Conservation (phyloP, 805 yeast genomes). For the Metschnikowia koreensis region DNA sequence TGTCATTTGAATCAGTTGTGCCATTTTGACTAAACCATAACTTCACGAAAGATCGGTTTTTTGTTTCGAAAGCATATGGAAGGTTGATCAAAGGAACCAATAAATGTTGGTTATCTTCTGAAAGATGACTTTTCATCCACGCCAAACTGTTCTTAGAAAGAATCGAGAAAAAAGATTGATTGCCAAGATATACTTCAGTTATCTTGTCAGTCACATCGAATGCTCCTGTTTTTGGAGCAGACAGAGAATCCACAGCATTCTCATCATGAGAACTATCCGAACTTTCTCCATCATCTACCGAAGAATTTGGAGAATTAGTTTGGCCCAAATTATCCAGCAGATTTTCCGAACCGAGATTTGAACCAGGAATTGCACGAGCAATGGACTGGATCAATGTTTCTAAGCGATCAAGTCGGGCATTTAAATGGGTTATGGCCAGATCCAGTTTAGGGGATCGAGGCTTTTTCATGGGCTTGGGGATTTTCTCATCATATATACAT, state of each 20-base stretch:
- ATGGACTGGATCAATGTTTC: slow-evolving; percentile 6
- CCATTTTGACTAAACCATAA: slow-evolving; percentile 34
- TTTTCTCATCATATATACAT: slow-evolving; percentile 15
- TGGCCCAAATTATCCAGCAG: background rate
- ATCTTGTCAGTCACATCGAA: background rate
- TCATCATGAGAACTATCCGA: background rate
- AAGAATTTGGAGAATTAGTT: background rate
- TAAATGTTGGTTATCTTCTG: slow-evolving; percentile 20
- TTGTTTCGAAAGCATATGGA: slow-evolving; percentile 25
- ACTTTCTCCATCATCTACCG: background rate
- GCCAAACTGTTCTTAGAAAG: slow-evolving; percentile 34
- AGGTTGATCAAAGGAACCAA: slow-evolving; percentile 29
- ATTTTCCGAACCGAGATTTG: background rate
- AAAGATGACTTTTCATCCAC: slow-evolving; percentile 30
- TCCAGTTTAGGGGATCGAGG: slow-evolving; percentile 2
- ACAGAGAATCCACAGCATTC: background rate
- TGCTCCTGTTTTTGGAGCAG: background rate
- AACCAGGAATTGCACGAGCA: background rate
- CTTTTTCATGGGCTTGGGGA: slow-evolving; percentile 6
- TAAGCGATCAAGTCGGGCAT: slow-evolving; percentile 7
- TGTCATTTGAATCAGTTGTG: slow-evolving; percentile 19
- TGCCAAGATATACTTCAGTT: slow-evolving; percentile 28
- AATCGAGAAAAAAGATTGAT: slow-evolving; percentile 36
- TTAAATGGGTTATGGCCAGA: background rate
- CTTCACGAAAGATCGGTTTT: slow-evolving; percentile 17